Conservation (phyloP, 2,329 filamentous ascomycete species). For the Beauveria varroae region DNA sequence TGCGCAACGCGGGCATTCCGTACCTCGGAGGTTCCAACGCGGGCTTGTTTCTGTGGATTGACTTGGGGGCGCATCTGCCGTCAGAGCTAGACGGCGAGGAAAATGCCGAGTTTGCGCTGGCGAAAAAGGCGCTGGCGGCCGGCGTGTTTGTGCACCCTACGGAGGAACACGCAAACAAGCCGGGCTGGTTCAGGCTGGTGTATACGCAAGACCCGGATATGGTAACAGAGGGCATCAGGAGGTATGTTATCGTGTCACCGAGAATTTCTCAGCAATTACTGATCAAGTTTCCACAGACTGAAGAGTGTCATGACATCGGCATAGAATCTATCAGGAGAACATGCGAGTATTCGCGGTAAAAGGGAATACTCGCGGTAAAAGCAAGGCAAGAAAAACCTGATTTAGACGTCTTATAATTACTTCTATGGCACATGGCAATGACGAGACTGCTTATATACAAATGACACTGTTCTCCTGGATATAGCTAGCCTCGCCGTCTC, state of each 20-base stretch:
- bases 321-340: background rate
- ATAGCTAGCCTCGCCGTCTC: background rate
- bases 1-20: slow-evolving; percentile 33
- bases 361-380: background rate
- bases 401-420: no score
- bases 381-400: background rate
- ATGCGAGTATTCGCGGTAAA: background rate
- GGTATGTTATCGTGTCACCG: slow-evolving; percentile 16
- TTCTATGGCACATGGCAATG: background rate
- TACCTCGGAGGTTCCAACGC: slow-evolving; percentile 43
- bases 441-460: background rate
- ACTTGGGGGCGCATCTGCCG: slow-evolving; percentile 38
- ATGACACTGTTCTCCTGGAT: background rate
- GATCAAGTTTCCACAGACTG: background rate
- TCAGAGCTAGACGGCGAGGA: slow-evolving; percentile 19
- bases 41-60: slow-evolving; percentile 49
- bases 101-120: slow-evolving; percentile 36
- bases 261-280: background rate
- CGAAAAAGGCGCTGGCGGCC: slow-evolving; percentile 32
- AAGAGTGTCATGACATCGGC: background rate
- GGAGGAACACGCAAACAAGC: slow-evolving; percentile 35
- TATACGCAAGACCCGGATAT: slow-evolving; percentile 34
- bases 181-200: slow-evolving; percentile 48
- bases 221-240: slow-evolving; percentile 29
- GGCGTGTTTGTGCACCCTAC: slow-evolving; percentile 45